These are phyloP conservation scores for Avena eriantha DNA, from an alignment of 176 grass and related monocot species.

Conservation along the genomic window DNA sequence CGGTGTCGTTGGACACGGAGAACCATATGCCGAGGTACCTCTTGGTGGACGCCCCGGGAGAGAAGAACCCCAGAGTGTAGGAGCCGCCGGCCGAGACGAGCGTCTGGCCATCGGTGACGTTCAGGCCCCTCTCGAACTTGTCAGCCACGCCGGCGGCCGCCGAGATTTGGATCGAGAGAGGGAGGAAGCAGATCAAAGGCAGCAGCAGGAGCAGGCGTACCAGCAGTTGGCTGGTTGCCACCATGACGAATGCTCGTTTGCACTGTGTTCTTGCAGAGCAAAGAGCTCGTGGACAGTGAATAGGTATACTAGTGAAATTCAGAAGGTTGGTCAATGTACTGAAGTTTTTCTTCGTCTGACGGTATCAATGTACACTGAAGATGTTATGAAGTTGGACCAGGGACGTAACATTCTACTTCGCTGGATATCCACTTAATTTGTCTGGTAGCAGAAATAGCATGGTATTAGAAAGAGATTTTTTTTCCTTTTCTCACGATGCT, in stretches of 20 bases:
- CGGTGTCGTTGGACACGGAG: constrained; percentile 14
- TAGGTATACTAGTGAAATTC: not conserved
- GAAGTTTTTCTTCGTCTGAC: not conserved
- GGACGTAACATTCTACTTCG: not conserved
- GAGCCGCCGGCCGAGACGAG: constrained; percentile 8
- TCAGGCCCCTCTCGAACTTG: constrained; percentile 2
- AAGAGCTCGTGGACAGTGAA: not conserved
- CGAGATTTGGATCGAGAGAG: not conserved
- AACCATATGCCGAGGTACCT: constrained; percentile 44
- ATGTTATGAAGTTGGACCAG: not conserved
- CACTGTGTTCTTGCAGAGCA: not conserved
- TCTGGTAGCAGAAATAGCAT: not conserved
- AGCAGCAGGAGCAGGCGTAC: not conserved
- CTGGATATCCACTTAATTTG: not conserved
- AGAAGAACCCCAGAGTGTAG: constrained; percentile 50
- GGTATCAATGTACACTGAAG: not conserved
- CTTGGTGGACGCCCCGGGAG: not conserved
- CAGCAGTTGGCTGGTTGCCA: not conserved
- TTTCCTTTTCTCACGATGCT: too few species aligned
- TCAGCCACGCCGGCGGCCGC: not conserved
- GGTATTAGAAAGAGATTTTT: not conserved
- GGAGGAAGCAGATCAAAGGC: not conserved
- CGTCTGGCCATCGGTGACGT: constrained; percentile 41
- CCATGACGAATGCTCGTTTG: not conserved
- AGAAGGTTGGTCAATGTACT: not conserved